Evolutionary conservation across 805 yeast genomes (phyloP).

Genomic region (Candida patagonica): DNA sequence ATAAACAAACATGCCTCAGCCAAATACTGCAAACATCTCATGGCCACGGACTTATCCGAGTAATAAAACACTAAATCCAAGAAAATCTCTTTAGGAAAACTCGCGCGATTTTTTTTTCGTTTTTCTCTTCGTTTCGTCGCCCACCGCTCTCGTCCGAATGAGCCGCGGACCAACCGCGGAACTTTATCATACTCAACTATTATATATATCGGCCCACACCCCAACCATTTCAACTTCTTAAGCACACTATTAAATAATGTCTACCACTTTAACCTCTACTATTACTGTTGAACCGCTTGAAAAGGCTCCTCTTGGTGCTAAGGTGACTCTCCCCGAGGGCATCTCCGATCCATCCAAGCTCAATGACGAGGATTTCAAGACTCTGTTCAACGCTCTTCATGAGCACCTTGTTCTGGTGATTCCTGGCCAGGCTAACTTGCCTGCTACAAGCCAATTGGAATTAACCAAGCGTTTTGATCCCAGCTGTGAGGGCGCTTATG

Average conservation of each 20-base stretch:
- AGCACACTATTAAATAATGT: not conserved
- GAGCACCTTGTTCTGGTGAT: conserved; percentile 64
- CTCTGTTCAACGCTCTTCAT: conserved; percentile 55
- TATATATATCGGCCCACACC: not conserved
- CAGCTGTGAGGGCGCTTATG: conserved; percentile 58
- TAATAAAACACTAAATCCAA: too few relatives aligned
- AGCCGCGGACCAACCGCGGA: not conserved
- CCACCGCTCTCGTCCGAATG: too few relatives aligned
- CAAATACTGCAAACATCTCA: too few relatives aligned
- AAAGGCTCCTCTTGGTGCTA: conserved; percentile 59
- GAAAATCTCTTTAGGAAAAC: too few relatives aligned
- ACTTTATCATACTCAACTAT: not conserved
- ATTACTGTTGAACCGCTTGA: conserved; percentile 36
- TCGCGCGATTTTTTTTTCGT: too few relatives aligned
- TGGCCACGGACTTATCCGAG: too few relatives aligned
- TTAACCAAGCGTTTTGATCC: conserved; percentile 77
- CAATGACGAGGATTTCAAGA: conserved; percentile 53
- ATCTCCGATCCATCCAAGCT: conserved; percentile 67
- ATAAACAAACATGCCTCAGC: too few relatives aligned
- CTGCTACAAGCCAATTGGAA: conserved; percentile 67
- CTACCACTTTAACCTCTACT: not conserved
- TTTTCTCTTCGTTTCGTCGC: too few relatives aligned
- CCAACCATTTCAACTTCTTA: not conserved
- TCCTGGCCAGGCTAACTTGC: conserved; percentile 57
- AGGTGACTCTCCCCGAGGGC: conserved; percentile 52